phyloP scores from a whole-genome alignment of 2,329 filamentous ascomycete species.

The Aspergillus luchuensis region DNA sequence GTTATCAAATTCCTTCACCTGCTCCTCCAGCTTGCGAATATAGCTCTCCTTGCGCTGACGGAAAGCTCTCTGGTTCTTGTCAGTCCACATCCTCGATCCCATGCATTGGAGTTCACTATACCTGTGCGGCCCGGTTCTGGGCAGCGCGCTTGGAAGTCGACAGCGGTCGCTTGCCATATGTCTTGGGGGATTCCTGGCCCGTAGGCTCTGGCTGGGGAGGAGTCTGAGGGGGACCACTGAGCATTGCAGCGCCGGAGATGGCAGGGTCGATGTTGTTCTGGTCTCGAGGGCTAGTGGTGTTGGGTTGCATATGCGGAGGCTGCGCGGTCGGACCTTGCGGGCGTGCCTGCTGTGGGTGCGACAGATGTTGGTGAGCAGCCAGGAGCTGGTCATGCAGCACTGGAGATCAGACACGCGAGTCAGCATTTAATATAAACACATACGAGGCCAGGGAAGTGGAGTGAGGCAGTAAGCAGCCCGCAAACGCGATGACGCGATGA shows the following conservation, averaged over 20 bases:
- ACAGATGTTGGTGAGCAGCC: slow-evolving; percentile 48
- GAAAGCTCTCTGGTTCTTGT: slow-evolving; percentile 74
- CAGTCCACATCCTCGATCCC: slow-evolving; percentile 5
- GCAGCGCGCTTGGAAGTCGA: slow-evolving; percentile 95
- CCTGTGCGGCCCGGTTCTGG: slow-evolving; percentile 95
- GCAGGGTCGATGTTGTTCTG: slow-evolving; percentile 61
- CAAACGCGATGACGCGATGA: not conserved
- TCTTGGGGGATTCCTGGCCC: slow-evolving; percentile 65
- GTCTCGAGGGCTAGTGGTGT: slow-evolving; percentile 47
- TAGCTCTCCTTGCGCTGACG: slow-evolving; percentile 97
- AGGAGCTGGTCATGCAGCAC: slow-evolving; percentile 66
- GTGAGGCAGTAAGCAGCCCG: not conserved
- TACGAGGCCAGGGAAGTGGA: not conserved
- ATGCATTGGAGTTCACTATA: slow-evolving; percentile 49
- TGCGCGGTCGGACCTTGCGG: slow-evolving; percentile 47
- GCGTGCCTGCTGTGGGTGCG: slow-evolving; percentile 46
- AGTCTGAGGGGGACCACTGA: slow-evolving; percentile 44
- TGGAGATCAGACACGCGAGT: slow-evolving; percentile 31
- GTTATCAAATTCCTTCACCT: slow-evolving; percentile 77
- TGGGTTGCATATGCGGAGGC: slow-evolving; percentile 43
- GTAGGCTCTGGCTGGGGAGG: slow-evolving; percentile 32
- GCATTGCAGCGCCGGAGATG: slow-evolving; percentile 55
- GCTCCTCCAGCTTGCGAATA: slow-evolving; percentile 95
- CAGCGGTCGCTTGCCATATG: slow-evolving; percentile 76
- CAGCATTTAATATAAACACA: slow-evolving; percentile 11